These are phyloP conservation scores for Purpureocillium takamizusanense DNA, from an alignment of 2,329 filamentous ascomycete genomes.

Conservation along the genomic window DNA sequence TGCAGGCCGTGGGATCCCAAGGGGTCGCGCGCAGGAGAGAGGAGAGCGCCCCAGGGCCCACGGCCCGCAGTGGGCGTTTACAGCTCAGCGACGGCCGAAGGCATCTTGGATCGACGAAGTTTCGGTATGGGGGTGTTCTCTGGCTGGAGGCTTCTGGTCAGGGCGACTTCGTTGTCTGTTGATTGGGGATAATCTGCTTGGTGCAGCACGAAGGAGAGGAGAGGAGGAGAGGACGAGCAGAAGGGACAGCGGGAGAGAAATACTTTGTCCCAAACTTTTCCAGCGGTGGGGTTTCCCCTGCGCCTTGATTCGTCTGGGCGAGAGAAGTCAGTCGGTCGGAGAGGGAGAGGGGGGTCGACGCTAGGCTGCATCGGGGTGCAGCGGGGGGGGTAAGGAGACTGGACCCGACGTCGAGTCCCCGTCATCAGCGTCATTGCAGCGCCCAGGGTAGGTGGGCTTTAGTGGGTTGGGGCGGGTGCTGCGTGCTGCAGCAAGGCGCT, in stretches of 20 bases:
- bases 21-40: conserved; percentile 22
- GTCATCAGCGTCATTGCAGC: no score
- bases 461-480: no score
- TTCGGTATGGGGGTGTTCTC: conserved; percentile 33
- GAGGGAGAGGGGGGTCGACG: background rate
- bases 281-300: conserved; percentile 12
- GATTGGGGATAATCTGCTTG: conserved; percentile 20
- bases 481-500: no score
- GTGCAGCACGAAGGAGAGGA: conserved; percentile 19
- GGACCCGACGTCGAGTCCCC: no score
- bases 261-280: conserved; percentile 11
- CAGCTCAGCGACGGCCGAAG: conserved; percentile 80
- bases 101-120: conserved; percentile 65
- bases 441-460: no score
- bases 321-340: no score
- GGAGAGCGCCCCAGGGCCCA: no score
- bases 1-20: conserved; percentile 47
- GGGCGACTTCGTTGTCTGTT: conserved; percentile 59
- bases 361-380: conserved; percentile 7
- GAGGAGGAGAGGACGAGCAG: conserved; percentile 15
- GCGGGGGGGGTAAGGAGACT: background rate
- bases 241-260: conserved; percentile 8
- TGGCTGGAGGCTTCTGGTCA: conserved; percentile 16
- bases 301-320: conserved; percentile 12
- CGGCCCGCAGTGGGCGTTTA: conserved; percentile 78